Evolutionary conservation across 2,329 filamentous ascomycete species (phyloP).

Genomic region (Colletotrichum nymphaeae): DNA sequence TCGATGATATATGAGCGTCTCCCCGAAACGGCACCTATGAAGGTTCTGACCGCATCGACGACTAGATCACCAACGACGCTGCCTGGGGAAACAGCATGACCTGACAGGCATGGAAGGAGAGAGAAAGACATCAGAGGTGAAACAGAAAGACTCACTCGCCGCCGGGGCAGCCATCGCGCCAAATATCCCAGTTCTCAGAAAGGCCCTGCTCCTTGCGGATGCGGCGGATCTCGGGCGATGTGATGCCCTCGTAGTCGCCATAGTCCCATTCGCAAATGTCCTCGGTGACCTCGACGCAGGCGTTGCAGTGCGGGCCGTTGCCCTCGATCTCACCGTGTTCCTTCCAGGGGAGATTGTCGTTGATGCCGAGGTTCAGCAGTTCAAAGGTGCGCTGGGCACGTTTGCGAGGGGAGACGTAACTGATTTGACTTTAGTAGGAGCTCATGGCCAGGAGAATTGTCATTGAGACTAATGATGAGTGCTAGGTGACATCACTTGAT

Average conservation of each 20-base stretch:
- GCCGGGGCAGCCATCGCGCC: constrained; percentile 86
- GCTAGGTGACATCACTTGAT: neutral
- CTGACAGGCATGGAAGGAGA: neutral
- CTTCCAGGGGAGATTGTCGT: constrained; percentile 78
- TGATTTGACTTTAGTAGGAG: constrained; percentile 43
- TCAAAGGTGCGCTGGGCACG: constrained; percentile 93
- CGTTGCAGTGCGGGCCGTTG: constrained; percentile 61
- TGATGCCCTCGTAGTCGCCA: constrained; percentile 86
- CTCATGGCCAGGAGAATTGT: neutral
- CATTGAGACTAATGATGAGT: neutral
- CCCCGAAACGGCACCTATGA: too few species aligned
- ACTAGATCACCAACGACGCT: neutral
- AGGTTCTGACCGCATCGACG: neutral
- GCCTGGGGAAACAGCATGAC: neutral
- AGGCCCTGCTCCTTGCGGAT: constrained; percentile 67
- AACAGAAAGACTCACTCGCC: constrained; percentile 74
- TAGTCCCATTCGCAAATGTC: constrained; percentile 90
- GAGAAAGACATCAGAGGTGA: neutral
- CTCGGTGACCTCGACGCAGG: constrained; percentile 74
- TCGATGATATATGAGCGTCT: too few species aligned
- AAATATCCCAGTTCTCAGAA: constrained; percentile 80
- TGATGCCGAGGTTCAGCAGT: constrained; percentile 80
- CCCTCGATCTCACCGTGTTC: constrained; percentile 51
- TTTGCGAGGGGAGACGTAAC: constrained; percentile 86
- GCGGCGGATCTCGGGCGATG: constrained; percentile 74